Conservation (phyloP, 108 stramenopile species). For the Cylindrotheca fusiformis region DNA sequence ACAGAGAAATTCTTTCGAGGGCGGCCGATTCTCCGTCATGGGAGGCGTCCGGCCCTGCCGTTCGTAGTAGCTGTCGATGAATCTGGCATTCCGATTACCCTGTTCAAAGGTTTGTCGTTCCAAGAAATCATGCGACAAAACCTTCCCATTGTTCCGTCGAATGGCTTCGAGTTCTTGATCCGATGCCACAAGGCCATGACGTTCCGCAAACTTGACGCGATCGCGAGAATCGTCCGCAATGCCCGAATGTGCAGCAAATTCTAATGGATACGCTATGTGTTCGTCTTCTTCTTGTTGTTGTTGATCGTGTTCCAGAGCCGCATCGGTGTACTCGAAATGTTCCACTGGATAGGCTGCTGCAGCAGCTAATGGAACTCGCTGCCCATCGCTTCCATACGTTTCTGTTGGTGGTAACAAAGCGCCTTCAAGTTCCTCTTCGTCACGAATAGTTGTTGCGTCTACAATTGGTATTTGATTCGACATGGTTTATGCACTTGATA, state of each 20-base stretch:
- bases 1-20: neutral
- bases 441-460: neutral
- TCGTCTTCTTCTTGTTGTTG: slow-evolving; percentile 3
- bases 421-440: slow-evolving; percentile 17
- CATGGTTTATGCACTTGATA: no score
- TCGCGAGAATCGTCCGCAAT: slow-evolving; percentile 7
- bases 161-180: slow-evolving; percentile 23
- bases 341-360: slow-evolving; percentile 1
- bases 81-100: slow-evolving; percentile 10
- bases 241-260: neutral
- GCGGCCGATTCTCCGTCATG: neutral
- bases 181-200: slow-evolving; percentile 2
- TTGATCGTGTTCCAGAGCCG: neutral
- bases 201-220: slow-evolving; percentile 2
- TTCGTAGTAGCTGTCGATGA: slow-evolving; percentile 6
- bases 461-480: neutral
- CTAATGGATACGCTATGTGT: slow-evolving; percentile 5
- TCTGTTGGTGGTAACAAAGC: slow-evolving; percentile 4
- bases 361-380: neutral
- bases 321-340: slow-evolving; percentile 8
- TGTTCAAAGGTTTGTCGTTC: slow-evolving; percentile 3
- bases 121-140: slow-evolving; percentile 16
- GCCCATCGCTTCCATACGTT: neutral
- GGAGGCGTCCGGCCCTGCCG: neutral
- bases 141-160: slow-evolving; percentile 8